phyloP scores from a whole-genome alignment of 73 alveolate species.

The Blepharisma stoltei region DNA sequence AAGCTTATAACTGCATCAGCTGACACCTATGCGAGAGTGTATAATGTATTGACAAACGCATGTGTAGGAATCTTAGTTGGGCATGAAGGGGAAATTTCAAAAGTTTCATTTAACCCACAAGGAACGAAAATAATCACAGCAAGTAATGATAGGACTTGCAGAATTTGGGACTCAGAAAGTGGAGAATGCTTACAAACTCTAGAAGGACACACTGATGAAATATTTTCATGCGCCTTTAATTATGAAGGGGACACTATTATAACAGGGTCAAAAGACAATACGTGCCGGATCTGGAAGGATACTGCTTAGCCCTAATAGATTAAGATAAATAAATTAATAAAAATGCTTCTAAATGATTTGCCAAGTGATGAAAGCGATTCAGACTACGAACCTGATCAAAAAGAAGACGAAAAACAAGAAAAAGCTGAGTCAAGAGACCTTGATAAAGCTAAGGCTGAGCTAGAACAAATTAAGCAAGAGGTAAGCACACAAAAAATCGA shows the following conservation, averaged over 20 bases:
- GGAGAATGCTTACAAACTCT: constrained; percentile 87
- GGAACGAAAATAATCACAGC: constrained; percentile 97
- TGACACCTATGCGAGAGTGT: constrained; percentile 93
- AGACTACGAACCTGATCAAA: too few relatives aligned
- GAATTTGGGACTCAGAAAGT: constrained; percentile 94
- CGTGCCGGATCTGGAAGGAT: constrained; percentile 97
- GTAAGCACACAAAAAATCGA: too few relatives aligned
- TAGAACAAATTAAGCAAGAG: too few relatives aligned
- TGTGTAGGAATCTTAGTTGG: constrained; percentile 79
- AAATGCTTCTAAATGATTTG: too few relatives aligned
- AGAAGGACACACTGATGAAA: constrained; percentile 99
- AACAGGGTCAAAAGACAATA: constrained; percentile 97
- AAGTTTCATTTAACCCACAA: constrained; percentile 93
- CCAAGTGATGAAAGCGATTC: too few relatives aligned
- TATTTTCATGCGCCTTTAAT: constrained; percentile 97
- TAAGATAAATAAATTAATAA: too few relatives aligned
- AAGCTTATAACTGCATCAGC: constrained; percentile 97
- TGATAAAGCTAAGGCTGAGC: too few relatives aligned
- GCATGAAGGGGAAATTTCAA: constrained; percentile 94
- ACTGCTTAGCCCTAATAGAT: not conserved
- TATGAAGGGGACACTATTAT: constrained; percentile 97
- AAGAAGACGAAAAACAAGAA: too few relatives aligned
- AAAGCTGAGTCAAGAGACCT: too few relatives aligned
- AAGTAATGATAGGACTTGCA: constrained; percentile 89
- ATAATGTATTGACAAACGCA: constrained; percentile 84